These are phyloP conservation scores for Arabis alpina DNA, from an alignment of 345 rosid genomes.

Conservation along the genomic window DNA sequence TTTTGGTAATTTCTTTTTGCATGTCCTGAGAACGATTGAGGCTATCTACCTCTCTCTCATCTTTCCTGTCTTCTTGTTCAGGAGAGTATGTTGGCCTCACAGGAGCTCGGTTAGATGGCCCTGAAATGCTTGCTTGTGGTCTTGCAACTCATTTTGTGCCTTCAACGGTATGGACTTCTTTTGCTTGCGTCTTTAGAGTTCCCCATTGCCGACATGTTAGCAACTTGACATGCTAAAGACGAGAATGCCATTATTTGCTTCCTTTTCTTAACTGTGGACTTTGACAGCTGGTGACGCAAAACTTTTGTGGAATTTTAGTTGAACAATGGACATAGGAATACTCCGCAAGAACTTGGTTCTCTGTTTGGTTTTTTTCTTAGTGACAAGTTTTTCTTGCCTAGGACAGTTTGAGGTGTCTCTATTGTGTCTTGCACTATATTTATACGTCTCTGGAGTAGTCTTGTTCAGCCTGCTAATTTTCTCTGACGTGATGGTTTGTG, in stretches of 20 bases:
- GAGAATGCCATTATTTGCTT: background rate
- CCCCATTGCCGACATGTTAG: constrained; percentile 7
- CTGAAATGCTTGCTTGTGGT: constrained; percentile 88
- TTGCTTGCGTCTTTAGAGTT: constrained; percentile 2
- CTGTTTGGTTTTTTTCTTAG: constrained; percentile 1
- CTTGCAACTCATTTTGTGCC: constrained; percentile 90
- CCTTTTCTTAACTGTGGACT: background rate
- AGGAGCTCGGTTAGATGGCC: constrained; percentile 78
- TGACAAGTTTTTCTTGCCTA: constrained; percentile 5
- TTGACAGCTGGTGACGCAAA: constrained; percentile 1
- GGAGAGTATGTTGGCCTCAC: constrained; percentile 87
- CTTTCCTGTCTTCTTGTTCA: constrained; percentile 29
- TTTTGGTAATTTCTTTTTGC: constrained; percentile 54
- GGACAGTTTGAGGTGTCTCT: constrained; percentile 9
- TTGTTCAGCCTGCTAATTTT: constrained; percentile 23
- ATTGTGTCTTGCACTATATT: background rate
- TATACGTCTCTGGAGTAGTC: constrained; percentile 11
- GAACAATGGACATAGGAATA: constrained; percentile 9
- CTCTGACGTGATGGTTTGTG: background rate
- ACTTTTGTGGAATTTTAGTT: background rate
- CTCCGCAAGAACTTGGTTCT: background rate
- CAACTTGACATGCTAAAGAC: constrained; percentile 16
- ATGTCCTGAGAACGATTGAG: background rate
- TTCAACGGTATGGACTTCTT: constrained; percentile 53
- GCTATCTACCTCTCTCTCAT: background rate